phyloP scores from a whole-genome alignment of 495 filamentous ascomycete genomes.

The Pyronema domesticum region DNA sequence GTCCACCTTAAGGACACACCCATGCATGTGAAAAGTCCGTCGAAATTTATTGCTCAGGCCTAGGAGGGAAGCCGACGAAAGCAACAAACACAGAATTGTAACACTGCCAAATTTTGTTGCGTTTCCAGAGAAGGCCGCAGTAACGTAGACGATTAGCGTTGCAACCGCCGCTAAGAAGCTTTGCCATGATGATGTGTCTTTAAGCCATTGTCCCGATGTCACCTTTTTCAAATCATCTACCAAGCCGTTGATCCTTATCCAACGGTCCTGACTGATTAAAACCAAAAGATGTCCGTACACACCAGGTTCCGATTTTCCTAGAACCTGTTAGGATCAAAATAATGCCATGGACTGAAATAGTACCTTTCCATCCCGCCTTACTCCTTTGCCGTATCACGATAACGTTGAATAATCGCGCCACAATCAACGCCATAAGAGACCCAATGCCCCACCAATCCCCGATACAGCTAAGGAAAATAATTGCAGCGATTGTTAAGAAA shows the following conservation, averaged over 20 bases:
- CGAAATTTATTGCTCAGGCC: slow-evolving; percentile 31
- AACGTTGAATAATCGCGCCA: slow-evolving; percentile 38
- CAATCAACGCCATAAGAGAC: slow-evolving; percentile 30
- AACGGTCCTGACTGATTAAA: slow-evolving; percentile 28
- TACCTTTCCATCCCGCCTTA: slow-evolving; percentile 25
- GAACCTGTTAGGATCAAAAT: no score
- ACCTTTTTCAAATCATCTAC: slow-evolving; percentile 41
- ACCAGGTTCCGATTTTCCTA: slow-evolving; percentile 20
- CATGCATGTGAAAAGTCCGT: slow-evolving; percentile 16
- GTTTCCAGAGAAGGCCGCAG: slow-evolving; percentile 35
- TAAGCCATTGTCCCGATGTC: slow-evolving; percentile 38
- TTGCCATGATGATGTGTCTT: slow-evolving; percentile 33
- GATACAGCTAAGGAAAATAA: slow-evolving; percentile 29
- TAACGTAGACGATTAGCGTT: slow-evolving; percentile 38
- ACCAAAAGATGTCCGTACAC: slow-evolving; percentile 28
- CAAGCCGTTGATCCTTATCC: slow-evolving; percentile 34
- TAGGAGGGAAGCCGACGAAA: slow-evolving; percentile 33
- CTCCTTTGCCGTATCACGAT: slow-evolving; percentile 34
- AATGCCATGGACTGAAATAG: slow-evolving; percentile 16
- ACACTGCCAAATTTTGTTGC: slow-evolving; percentile 31
- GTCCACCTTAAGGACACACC: slow-evolving; percentile 14
- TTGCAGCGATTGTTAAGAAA: slow-evolving; percentile 27
- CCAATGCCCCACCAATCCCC: slow-evolving; percentile 37
- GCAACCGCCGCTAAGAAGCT: slow-evolving; percentile 31
- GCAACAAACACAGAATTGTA: slow-evolving; percentile 32